These are phyloP conservation scores for Aureobasidium uvarum DNA, from an alignment of 2,329 filamentous ascomycete species.

Conservation along the genomic window DNA sequence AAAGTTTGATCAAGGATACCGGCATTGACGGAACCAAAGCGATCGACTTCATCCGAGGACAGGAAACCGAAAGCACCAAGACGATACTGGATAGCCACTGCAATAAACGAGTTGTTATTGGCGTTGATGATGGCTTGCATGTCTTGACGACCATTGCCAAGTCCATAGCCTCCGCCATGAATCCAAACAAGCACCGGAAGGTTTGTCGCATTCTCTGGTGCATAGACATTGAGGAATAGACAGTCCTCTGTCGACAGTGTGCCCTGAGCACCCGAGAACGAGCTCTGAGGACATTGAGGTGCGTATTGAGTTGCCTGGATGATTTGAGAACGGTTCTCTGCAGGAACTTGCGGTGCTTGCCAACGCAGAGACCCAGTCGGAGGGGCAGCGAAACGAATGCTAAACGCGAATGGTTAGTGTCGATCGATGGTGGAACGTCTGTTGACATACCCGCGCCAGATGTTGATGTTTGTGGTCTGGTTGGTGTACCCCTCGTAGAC, in stretches of 20 bases:
- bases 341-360: slow-evolving; percentile 34
- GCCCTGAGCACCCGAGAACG: slow-evolving; percentile 13
- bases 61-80: slow-evolving; percentile 50
- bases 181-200: slow-evolving; percentile 50
- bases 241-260: slow-evolving; percentile 53
- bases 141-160: slow-evolving; percentile 42
- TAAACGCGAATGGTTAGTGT: slow-evolving; percentile 10
- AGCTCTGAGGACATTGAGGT: slow-evolving; percentile 33
- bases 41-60: slow-evolving; percentile 40
- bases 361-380: slow-evolving; percentile 33
- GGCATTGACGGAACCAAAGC: slow-evolving; percentile 42
- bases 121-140: slow-evolving; percentile 47
- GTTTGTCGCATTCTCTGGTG: slow-evolving; percentile 40
- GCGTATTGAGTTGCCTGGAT: slow-evolving; percentile 30
- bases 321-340: slow-evolving; percentile 30
- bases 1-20: slow-evolving; percentile 50
- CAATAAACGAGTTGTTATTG: slow-evolving; percentile 43
- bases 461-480: slow-evolving; percentile 19
- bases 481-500: slow-evolving; percentile 23
- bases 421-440: background rate
- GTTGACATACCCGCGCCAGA: slow-evolving; percentile 25
- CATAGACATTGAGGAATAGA: slow-evolving; percentile 58
- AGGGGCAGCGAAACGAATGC: slow-evolving; percentile 34
- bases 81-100: slow-evolving; percentile 35
- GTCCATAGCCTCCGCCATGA: slow-evolving; percentile 44